Percentiles rank a stretch among this genome's conserved stretches.
These are phyloP conservation scores for Podaxis mareebaensis DNA, from an alignment of 768 basidiomycete genomes.

Conservation along the genomic window DNA sequence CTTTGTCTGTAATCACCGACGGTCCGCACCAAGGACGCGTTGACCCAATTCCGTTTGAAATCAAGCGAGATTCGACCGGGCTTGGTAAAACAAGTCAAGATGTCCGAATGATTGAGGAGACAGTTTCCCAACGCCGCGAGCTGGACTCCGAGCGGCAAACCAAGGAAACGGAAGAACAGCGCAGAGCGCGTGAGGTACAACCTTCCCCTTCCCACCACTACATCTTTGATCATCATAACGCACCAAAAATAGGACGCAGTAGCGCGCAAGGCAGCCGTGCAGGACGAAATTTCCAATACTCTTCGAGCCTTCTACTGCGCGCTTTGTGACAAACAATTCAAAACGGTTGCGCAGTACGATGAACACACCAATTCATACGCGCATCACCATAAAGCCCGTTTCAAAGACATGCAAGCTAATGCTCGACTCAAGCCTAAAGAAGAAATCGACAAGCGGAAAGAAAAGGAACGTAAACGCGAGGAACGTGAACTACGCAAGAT, in stretches of 20 bases:
- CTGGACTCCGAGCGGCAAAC: slow-evolving; percentile 81
- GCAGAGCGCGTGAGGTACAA: slow-evolving; percentile 67
- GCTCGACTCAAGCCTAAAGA: slow-evolving; percentile 64
- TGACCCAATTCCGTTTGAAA: slow-evolving; percentile 80
- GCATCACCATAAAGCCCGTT: slow-evolving; percentile 82
- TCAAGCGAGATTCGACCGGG: slow-evolving; percentile 78
- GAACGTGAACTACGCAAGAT: slow-evolving; percentile 85
- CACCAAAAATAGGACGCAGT: slow-evolving; percentile 50
- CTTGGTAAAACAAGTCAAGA: slow-evolving; percentile 81
- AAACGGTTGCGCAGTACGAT: slow-evolving; percentile 83
- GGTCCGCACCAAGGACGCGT: slow-evolving; percentile 56
- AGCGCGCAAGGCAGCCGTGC: slow-evolving; percentile 64
- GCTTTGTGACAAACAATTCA: slow-evolving; percentile 86
- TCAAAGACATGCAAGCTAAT: slow-evolving; percentile 79
- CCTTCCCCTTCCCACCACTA: neutral
- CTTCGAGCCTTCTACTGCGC: slow-evolving; percentile 78
- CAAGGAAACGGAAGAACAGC: slow-evolving; percentile 80
- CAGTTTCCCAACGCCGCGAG: slow-evolving; percentile 77
- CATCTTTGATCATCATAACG: slow-evolving; percentile 8
- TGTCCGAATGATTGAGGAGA: slow-evolving; percentile 81
- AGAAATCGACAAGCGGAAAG: slow-evolving; percentile 73
- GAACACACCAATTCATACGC: slow-evolving; percentile 90
- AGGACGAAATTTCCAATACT: slow-evolving; percentile 66
- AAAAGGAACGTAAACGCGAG: slow-evolving; percentile 84
- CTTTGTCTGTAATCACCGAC: neutral